Percentiles rank a stretch among this genome's conserved stretches.
Evolutionary conservation across 1,139 yeast genomes (phyloP).

Genomic region (Taphrina betulina): DNA sequence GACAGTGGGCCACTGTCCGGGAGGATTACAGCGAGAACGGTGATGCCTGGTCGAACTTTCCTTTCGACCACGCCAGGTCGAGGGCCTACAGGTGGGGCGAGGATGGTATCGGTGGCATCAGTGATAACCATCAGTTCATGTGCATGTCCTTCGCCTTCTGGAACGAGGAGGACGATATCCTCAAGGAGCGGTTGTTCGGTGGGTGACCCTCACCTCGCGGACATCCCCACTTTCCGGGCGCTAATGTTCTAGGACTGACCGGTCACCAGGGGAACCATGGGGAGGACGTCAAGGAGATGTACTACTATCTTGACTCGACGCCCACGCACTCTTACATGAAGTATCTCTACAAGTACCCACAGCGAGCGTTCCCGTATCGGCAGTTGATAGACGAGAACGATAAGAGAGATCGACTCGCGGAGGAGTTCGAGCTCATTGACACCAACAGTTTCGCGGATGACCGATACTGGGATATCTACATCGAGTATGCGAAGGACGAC

Average conservation of each 20-base stretch:
- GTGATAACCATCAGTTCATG: conserved; percentile 77
- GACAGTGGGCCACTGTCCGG: conserved; percentile 92
- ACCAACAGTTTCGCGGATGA: conserved; percentile 75
- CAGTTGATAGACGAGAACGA: conserved; percentile 70
- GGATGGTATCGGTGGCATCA: conserved; percentile 90
- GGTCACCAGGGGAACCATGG: conserved; percentile 96
- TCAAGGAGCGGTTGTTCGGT: conserved; percentile 86
- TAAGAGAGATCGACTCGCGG: conserved; percentile 61
- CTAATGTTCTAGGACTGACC: conserved; percentile 51
- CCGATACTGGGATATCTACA: conserved; percentile 83
- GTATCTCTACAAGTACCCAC: conserved; percentile 89
- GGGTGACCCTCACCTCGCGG: too few species aligned
- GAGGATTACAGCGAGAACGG: conserved; percentile 86
- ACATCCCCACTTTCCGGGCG: too few species aligned
- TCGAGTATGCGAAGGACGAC: conserved; percentile 86
- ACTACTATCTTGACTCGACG: conserved; percentile 82
- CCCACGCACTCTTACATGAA: conserved; percentile 95
- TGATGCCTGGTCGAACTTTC: conserved; percentile 90
- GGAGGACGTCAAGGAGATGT: conserved; percentile 88
- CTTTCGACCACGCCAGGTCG: conserved; percentile 81
- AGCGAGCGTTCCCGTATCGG: conserved; percentile 76
- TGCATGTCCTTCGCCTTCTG: conserved; percentile 81
- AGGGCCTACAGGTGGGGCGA: conserved; percentile 95
- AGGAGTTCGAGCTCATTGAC: conserved; percentile 72
- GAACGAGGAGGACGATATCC: conserved; percentile 84